Base-by-base conservation (phyloP, 768 basidiomycete species). In the Flagelloscypha sp. region DNA sequence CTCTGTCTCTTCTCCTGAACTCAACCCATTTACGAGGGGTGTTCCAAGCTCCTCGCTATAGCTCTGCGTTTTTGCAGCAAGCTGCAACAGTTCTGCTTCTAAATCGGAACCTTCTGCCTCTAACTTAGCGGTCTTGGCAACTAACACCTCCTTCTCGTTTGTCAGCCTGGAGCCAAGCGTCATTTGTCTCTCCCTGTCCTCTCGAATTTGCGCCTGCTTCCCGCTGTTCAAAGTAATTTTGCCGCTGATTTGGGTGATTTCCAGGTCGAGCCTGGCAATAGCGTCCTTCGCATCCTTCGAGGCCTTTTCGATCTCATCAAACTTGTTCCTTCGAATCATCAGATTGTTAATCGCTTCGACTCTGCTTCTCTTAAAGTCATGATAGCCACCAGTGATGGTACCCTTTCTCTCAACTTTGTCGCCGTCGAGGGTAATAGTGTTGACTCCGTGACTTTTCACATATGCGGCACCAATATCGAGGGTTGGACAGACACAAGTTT, bases 361-460 rank as follows among this genome's bases (percentile, higher is more conserved):
- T 10, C 95, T 76, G 7, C 89, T 93, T 30, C 87, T 70, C 8
- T 87, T 77, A 17, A 90, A 68, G 55, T 98, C 95, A 55, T 97
- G 86, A 58, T 86, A 99, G 1, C 95, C 95, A 37, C 95, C 95
- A 0, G 93, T 98, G 31, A 99, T 61, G 2, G 93, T 80, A 43
- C 95, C 95, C 54, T 94, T 97, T 34, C 92, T 75, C 55, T 99
- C 95, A 35, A 94, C 92, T 52, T 89, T 90, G 66, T 99, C 95
- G 32, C 95, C 95, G 46, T 94, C 93, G 24, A 95, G 74, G 1
- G 95, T 99, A 57, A 98, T 98, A 15, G 90, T 92, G 59, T 94
- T 97, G 53, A 98, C 83, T 2, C 81, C 81, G 53, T 98, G 92
- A 48, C 81, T 85, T 56, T 94, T 84, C 33, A 93, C 89, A 55